Evolutionary conservation across 768 basidiomycete genomes (phyloP).

Genomic region (Trametes cinnabarina): DNA sequence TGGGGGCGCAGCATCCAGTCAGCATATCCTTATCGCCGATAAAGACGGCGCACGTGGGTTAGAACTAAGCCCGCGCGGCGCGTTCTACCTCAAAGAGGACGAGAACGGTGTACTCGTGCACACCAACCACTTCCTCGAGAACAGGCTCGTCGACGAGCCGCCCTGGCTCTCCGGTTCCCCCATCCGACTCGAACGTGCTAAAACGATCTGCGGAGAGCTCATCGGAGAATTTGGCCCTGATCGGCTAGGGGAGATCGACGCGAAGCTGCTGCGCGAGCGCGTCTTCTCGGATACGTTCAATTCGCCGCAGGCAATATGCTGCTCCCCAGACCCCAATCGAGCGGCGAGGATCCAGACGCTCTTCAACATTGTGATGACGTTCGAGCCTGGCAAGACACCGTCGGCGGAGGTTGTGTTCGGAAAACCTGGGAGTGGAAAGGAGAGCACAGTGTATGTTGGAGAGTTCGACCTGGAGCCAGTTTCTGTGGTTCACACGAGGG

Average conservation of each 20-base stretch:
- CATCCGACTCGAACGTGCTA: slow-evolving; percentile 28
- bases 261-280: slow-evolving; percentile 24
- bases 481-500: not conserved
- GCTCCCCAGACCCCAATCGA: slow-evolving; percentile 22
- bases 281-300: slow-evolving; percentile 34
- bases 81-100: slow-evolving; percentile 28
- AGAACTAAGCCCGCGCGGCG: slow-evolving; percentile 33
- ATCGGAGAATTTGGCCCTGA: slow-evolving; percentile 8
- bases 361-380: slow-evolving; percentile 37
- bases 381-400: slow-evolving; percentile 26
- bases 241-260: slow-evolving; percentile 19
- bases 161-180: slow-evolving; percentile 34
- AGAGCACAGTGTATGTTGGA: slow-evolving; percentile 22
- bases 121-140: slow-evolving; percentile 38
- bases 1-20: slow-evolving; percentile 34
- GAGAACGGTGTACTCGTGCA: slow-evolving; percentile 31
- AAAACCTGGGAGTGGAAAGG: slow-evolving; percentile 24
- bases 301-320: slow-evolving; percentile 34
- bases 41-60: slow-evolving; percentile 26
- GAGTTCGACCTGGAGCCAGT: not conserved
- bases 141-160: slow-evolving; percentile 32
- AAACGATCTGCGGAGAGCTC: slow-evolving; percentile 26
- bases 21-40: slow-evolving; percentile 37
- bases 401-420: slow-evolving; percentile 34
- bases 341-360: slow-evolving; percentile 30